Evolutionary conservation across 2,329 filamentous ascomycete genomes (phyloP), one percentile per base, ranked within the genome.

Genomic region (Talaromyces atroroseus): DNA sequence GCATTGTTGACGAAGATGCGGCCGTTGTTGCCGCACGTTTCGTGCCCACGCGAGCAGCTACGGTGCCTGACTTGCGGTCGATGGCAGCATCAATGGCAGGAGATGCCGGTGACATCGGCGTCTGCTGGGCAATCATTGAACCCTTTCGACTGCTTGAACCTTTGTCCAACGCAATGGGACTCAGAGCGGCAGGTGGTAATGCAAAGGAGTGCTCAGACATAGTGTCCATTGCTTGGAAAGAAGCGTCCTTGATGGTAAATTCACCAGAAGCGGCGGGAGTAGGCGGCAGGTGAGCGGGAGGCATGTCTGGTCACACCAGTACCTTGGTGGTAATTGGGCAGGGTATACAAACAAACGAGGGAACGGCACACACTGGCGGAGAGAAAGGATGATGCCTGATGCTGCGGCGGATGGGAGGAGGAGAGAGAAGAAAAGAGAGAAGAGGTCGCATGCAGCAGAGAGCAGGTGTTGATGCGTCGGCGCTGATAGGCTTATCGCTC

Each of bases 231-330:
- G 62, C 48, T 16, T 66, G 58, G 11, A 54, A 42, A 12, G 52
- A 49, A 52, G 71, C 64, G 32, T 74, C 71, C 52, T 71, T 72
- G 62, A 72, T 65, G 47, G 63, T 68, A 46, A 74, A 62, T 56
- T 69, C 70, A 23, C 70, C 71, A 16, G 71, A 74, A 67, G 73
- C 72, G 54, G 70, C 63, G 42, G 71, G 71, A 16, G 56, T 58
- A 26, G 56, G 55, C 36, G 55, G 56, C 8, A 54, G 47, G n/a
- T 44, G 56, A 21, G 44, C 20, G 34, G 56, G 47, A 5, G 53
- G 51, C 56, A 58, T 58, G 23, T 42, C 6, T 50, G 20, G 29
- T n/a, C 32, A 50, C 38, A 50, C 21, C 34, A 50, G 32, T 38
- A 24, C 11, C 5, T n/a, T n/a, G n/a, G 29, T 26, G 20, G 48